Percentiles rank a stretch among this genome's conserved stretches.
phyloP scores from a whole-genome alignment of 257 asterid genomes.

The Gardenia jasminoides region DNA sequence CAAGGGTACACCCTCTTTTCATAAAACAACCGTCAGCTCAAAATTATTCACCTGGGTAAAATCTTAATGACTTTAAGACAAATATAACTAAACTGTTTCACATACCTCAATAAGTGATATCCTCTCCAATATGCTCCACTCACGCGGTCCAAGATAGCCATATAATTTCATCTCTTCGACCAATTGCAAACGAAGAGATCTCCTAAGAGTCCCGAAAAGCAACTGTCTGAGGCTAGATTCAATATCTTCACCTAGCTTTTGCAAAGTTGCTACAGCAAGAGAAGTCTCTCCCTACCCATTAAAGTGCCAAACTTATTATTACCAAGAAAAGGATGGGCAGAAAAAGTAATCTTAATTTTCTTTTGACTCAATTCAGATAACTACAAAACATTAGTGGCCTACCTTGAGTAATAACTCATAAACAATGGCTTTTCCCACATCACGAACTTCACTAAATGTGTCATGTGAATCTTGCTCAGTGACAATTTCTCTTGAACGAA shows the following conservation, averaged over 20 bases:
- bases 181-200: conserved; percentile 75
- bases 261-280: conserved; percentile 86
- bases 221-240: conserved; percentile 72
- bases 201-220: conserved; percentile 86
- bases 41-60: conserved; percentile 28
- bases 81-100: conserved; percentile 23
- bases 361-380: not conserved
- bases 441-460: conserved; percentile 80
- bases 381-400: conserved; percentile 2
- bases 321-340: conserved; percentile 8
- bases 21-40: conserved; percentile 51
- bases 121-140: conserved; percentile 73
- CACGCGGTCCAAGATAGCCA: conserved; percentile 70
- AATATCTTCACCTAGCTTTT: conserved; percentile 96
- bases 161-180: conserved; percentile 74
- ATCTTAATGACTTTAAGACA: conserved; percentile 22
- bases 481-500: conserved; percentile 48
- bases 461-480: conserved; percentile 64
- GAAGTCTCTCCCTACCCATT: conserved; percentile 76
- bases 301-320: conserved; percentile 5
- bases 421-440: conserved; percentile 80
- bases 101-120: conserved; percentile 85
- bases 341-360: not conserved
- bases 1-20: conserved; percentile 93
- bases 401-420: conserved; percentile 93